Percentiles rank a stretch among this genome's conserved stretches.
phyloP scores from a whole-genome alignment of 2,329 filamentous ascomycete species.

The Colletotrichum orbiculare region DNA sequence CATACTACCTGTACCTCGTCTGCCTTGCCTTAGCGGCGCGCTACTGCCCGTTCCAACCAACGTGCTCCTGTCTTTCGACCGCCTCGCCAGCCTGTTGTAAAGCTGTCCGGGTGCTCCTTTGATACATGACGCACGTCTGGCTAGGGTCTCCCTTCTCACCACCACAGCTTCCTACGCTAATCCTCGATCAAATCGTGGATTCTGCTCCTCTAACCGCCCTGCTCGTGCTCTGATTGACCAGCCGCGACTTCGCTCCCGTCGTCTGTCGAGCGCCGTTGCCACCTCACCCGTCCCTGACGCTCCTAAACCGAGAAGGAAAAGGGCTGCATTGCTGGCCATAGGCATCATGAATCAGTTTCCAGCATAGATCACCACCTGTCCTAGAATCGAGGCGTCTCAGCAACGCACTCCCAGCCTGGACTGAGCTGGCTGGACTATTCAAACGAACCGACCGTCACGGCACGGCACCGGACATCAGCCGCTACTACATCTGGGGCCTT shows the following conservation, averaged over 20 bases:
- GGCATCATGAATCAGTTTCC: conserved; percentile 42
- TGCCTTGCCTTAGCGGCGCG: conserved; percentile 22
- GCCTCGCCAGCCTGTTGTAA: conserved; percentile 35
- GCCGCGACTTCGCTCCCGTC: conserved; percentile 14
- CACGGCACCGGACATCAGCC: conserved; percentile 30
- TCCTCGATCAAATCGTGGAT: conserved; percentile 28
- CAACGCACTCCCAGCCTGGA: conserved; percentile 24
- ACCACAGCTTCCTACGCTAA: conserved; percentile 33
- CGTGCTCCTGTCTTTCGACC: conserved; percentile 22
- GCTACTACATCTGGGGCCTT: conserved; percentile 14
- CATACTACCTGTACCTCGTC: neutral
- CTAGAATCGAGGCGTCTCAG: conserved; percentile 30
- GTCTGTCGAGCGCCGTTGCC: conserved; percentile 22
- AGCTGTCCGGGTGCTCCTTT: conserved; percentile 36
- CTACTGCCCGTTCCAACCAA: conserved; percentile 31
- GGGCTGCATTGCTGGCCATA: conserved; percentile 48
- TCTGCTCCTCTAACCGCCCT: conserved; percentile 25
- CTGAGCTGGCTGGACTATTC: conserved; percentile 13
- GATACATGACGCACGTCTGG: conserved; percentile 38
- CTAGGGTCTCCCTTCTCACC: conserved; percentile 36
- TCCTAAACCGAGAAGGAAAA: conserved; percentile 27
- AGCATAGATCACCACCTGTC: conserved; percentile 38
- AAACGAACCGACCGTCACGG: conserved; percentile 23
- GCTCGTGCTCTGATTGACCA: conserved; percentile 21
- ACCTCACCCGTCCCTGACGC: conserved; percentile 20